phyloP scores from a whole-genome alignment of 805 yeast genomes.

The Candida arabinofermentans region DNA sequence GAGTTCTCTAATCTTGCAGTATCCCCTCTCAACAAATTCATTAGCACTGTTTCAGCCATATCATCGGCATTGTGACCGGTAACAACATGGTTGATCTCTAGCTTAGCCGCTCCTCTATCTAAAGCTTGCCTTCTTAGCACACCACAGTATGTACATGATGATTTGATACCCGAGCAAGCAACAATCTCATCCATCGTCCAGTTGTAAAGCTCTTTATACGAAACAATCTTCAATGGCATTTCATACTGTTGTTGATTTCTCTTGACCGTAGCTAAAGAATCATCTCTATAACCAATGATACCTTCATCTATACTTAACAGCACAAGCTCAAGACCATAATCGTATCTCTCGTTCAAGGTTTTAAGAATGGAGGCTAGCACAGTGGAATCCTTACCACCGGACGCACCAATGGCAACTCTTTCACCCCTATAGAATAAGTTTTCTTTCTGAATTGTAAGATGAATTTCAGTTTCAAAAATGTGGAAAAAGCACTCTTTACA shows the following conservation, averaged over 20 bases:
- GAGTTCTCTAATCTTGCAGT: slow-evolving; percentile 88
- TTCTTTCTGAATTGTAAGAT: slow-evolving; percentile 73
- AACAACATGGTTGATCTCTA: slow-evolving; percentile 84
- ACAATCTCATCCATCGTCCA: slow-evolving; percentile 99
- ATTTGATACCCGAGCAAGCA: slow-evolving; percentile 86
- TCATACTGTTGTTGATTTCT: slow-evolving; percentile 75
- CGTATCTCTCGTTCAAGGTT: slow-evolving; percentile 79
- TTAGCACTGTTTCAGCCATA: slow-evolving; percentile 96
- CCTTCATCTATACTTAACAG: slow-evolving; percentile 93
- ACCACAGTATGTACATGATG: slow-evolving; percentile 97
- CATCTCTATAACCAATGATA: slow-evolving; percentile 94
- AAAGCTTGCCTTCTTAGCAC: slow-evolving; percentile 94
- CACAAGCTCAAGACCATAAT: slow-evolving; percentile 83
- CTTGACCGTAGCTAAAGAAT: slow-evolving; percentile 93
- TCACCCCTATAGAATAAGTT: slow-evolving; percentile 78
- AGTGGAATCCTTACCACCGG: slow-evolving; percentile 98
- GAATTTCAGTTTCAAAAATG: slow-evolving; percentile 94
- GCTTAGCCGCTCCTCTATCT: slow-evolving; percentile 89
- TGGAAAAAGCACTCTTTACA: slow-evolving; percentile 88
- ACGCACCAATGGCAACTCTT: slow-evolving; percentile 93
- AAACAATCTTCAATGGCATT: slow-evolving; percentile 44
- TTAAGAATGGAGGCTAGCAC: slow-evolving; percentile 88
- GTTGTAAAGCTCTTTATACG: slow-evolving; percentile 83
- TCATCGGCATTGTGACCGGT: slow-evolving; percentile 99
- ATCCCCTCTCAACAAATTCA: slow-evolving; percentile 96